Evolutionary conservation across 345 rosid species (phyloP).

Genomic region (Corchorus capsularis): DNA sequence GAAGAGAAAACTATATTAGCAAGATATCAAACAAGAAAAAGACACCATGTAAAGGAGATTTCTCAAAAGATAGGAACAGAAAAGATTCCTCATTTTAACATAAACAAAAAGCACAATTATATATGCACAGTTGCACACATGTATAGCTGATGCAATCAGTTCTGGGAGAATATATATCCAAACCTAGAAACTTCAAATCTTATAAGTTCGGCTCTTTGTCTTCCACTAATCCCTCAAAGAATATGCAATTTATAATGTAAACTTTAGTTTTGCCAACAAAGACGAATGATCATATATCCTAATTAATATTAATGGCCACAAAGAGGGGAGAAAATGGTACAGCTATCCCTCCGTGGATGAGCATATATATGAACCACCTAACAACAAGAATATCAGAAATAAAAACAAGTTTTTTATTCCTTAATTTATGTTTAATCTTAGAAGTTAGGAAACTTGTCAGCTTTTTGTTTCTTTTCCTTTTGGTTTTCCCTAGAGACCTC

Average conservation of each 20-base stretch:
- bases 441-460: not conserved
- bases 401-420: too few species aligned
- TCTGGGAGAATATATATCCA: not conserved
- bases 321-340: not conserved
- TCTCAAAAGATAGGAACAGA: not conserved
- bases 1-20: not conserved
- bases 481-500: not conserved
- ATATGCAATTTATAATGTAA: not conserved
- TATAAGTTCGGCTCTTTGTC: slow-evolving; percentile 8
- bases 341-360: too few species aligned
- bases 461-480: not conserved
- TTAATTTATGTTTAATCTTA: not conserved
- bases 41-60: not conserved
- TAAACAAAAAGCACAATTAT: not conserved
- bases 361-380: not conserved
- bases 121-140: not conserved
- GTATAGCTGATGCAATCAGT: slow-evolving; percentile 14
- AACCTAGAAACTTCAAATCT: slow-evolving; percentile 4
- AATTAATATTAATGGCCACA: not conserved
- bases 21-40: slow-evolving; percentile 1
- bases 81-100: slow-evolving; percentile 1
- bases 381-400: not conserved
- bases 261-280: not conserved
- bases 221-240: slow-evolving; percentile 6
- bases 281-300: not conserved